phyloP scores from a whole-genome alignment of 306 rosid genomes.

The Cicer bijugum region DNA sequence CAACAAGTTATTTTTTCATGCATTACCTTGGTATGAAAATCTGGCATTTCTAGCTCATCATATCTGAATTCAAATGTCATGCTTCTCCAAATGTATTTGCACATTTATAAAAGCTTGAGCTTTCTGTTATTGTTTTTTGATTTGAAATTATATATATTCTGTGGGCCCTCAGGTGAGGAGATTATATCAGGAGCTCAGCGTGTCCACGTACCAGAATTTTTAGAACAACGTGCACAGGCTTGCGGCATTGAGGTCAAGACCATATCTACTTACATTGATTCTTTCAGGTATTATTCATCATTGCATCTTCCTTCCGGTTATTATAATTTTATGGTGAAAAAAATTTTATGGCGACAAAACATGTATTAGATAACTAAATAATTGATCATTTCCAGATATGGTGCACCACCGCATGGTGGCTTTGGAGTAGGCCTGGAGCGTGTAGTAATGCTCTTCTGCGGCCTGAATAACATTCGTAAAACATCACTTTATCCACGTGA shows the following conservation, averaged over 20 bases:
- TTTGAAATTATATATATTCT: conserved; percentile 23
- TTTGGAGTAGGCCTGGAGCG: conserved; percentile 95
- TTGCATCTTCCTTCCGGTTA: background rate
- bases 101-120: background rate
- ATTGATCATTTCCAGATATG: conserved; percentile 65
- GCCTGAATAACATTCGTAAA: conserved; percentile 78
- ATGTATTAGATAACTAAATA: background rate
- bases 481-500: conserved; percentile 85
- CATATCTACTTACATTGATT: conserved; percentile 71
- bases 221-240: conserved; percentile 77
- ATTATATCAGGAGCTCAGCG: conserved; percentile 97
- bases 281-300: conserved; percentile 68
- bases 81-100: background rate
- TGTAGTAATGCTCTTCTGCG: conserved; percentile 92
- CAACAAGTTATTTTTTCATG: conserved; percentile 13
- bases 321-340: background rate
- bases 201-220: conserved; percentile 69
- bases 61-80: background rate
- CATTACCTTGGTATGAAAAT: conserved; percentile 11
- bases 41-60: background rate
- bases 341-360: background rate
- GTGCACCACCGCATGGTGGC: conserved; percentile 93
- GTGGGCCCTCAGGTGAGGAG: conserved; percentile 74
- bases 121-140: conserved; percentile 28
- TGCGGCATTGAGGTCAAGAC: conserved; percentile 75